Base-by-base conservation (phyloP, 352 stramenopile genomes). In the Aphanomyces astaci region DNA sequence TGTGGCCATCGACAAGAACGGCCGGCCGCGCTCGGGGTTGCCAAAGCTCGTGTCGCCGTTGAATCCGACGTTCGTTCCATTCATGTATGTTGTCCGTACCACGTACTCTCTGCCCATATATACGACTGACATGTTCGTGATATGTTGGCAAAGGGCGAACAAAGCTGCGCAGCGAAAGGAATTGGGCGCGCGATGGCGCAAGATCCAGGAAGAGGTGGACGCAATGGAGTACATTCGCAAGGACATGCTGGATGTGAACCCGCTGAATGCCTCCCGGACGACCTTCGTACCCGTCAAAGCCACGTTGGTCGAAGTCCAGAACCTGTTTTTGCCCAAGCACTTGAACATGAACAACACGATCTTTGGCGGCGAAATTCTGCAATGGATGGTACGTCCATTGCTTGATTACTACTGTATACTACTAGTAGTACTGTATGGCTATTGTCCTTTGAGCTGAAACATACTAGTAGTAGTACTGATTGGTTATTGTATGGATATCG, bases 1-100 rank as follows among this genome's bases (percentile, higher is more conserved):
- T 63, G 75, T 80, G 2, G 70, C 75, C 25, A 78, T 80, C 55
- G 71, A 78, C 39, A 64, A 64, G 49, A 71, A 73, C 10, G 72
- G 72, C 11, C 32, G 56, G 0, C 71, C 75, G 45, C 72, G 70
- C 9, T 65, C 71, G 25, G 75, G 75, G 0, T 56, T 80, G 25
- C 75, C 75, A 2, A 25, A 54, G 45, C 62, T 80, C 48, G 49
- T 52, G n/a, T 68, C 62, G 7, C 24, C 46, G 45, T 30, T 25
- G 22, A 19, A 68, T 11, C 51, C 62, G 4, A 17, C 36, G 19
- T 52, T 68, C 28, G 62, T 68, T 10, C 17, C 46, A 22, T 45
- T 46, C 27, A 40, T 68, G 62, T 68, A 46, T 45, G 17, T 73
- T 72, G 25, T 64, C 73, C 43, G 54, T 63, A 3, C 43, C 60